Conservation (phyloP, 768 basidiomycete species). For the Daedalea quercina region DNA sequence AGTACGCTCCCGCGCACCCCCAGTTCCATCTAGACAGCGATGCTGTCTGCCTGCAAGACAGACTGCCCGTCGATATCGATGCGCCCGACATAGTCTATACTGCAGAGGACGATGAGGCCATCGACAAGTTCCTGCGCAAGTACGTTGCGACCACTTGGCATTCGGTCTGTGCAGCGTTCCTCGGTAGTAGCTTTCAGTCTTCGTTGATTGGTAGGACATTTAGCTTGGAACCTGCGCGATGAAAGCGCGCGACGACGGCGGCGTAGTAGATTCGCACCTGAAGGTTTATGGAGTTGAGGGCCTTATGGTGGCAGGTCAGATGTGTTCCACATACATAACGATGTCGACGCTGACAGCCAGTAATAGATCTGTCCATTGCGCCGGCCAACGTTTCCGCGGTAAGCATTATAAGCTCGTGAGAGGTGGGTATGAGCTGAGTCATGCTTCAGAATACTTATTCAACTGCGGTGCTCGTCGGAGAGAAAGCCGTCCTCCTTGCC, state of each 20-base stretch:
- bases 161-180: constrained; percentile 15
- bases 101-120: constrained; percentile 25
- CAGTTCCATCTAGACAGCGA: constrained; percentile 21
- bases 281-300: constrained; percentile 54
- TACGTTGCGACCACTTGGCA: constrained; percentile 15
- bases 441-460: constrained; percentile 9
- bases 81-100: constrained; percentile 25
- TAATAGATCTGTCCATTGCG: constrained; percentile 36
- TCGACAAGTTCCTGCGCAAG: constrained; percentile 21
- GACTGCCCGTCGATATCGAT: constrained; percentile 18
- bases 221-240: constrained; percentile 63
- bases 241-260: constrained; percentile 49
- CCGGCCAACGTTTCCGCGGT: constrained; percentile 31
- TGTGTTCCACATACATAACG: not conserved
- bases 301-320: constrained; percentile 33
- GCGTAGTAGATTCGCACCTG: constrained; percentile 52
- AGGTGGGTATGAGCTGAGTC: not conserved
- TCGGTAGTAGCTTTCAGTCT: not conserved
- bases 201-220: not conserved
- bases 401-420: not conserved
- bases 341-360: constrained; percentile 4
- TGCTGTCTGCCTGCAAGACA: constrained; percentile 15
- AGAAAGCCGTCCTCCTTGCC: constrained; percentile 9
- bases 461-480: constrained; percentile 5
- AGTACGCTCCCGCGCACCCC: constrained; percentile 21